Percentiles rank a stretch among this genome's conserved stretches.
phyloP scores from a whole-genome alignment of 768 basidiomycete species.

The Floccularia luteovirens region DNA sequence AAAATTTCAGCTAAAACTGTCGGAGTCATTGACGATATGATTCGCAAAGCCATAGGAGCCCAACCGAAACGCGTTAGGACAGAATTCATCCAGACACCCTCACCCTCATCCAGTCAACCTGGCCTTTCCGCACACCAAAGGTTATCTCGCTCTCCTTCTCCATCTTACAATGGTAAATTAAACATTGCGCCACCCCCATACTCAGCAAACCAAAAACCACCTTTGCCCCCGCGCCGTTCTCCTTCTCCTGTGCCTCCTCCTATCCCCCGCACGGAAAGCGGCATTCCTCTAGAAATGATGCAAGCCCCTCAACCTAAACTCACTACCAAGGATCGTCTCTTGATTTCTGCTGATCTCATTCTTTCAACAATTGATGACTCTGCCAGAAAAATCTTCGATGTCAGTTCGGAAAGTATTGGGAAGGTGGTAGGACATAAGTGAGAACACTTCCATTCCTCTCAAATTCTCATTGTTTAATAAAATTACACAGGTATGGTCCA shows the following conservation, averaged over 20 bases:
- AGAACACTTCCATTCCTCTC: constrained; percentile 9
- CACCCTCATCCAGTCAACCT: constrained; percentile 4
- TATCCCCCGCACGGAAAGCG: constrained; percentile 19
- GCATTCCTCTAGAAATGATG: constrained; percentile 4
- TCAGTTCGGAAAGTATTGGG: constrained; percentile 37
- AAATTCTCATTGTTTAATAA: not conserved
- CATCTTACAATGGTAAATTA: too few species aligned
- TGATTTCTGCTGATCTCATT: constrained; percentile 62
- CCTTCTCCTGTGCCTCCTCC: constrained; percentile 23
- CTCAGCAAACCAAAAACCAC: constrained; percentile 12
- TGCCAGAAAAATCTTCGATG: constrained; percentile 42
- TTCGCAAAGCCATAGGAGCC: constrained; percentile 46
- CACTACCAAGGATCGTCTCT: constrained; percentile 36
- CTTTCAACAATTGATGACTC: constrained; percentile 58
- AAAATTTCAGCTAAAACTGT: constrained; percentile 60
- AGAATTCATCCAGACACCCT: constrained; percentile 9
- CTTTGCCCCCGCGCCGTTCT: constrained; percentile 22
- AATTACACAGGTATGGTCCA: constrained; percentile 41
- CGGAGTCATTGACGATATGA: constrained; percentile 49
- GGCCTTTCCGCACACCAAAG: constrained; percentile 4
- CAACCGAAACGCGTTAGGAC: constrained; percentile 24
- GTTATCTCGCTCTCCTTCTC: constrained; percentile 12
- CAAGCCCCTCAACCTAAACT: constrained; percentile 20
- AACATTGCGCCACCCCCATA: constrained; percentile 11
- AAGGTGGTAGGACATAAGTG: constrained; percentile 51